phyloP scores from a whole-genome alignment of 345 rosid genomes.

The Abelmoschus esculentus region DNA sequence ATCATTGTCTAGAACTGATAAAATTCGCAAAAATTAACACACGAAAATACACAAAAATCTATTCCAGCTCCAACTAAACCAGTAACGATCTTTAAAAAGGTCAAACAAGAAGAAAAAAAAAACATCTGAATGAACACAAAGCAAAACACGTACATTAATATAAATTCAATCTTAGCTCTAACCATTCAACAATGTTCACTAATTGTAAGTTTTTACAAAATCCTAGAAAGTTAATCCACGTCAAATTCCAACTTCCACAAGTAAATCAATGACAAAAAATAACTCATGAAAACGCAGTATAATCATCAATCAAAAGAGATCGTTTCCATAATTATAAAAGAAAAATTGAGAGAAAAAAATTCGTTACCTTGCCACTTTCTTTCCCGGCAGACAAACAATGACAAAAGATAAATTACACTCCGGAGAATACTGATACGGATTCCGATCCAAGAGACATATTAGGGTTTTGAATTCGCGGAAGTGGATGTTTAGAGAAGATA shows the following conservation, averaged over 20 bases:
- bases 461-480: not conserved
- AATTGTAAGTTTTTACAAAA: not conserved
- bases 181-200: not conserved
- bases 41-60: not conserved
- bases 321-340: not conserved
- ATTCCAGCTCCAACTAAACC: not conserved
- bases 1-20: no score
- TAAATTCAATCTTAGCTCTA: not conserved
- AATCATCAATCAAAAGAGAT: not conserved
- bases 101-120: no score
- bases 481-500: not conserved
- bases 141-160: not conserved
- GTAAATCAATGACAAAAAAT: not conserved
- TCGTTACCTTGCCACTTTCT: not conserved
- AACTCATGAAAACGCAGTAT: not conserved
- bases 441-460: not conserved
- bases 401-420: not conserved
- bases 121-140: not conserved
- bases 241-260: not conserved
- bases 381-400: not conserved
- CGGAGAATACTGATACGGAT: not conserved
- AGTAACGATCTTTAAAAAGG: not conserved
- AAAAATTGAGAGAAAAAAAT: no score
- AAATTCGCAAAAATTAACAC: not conserved
- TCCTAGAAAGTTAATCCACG: no score